Evolutionary conservation across 768 basidiomycete species (phyloP), one percentile per base, ranked within the genome.

Genomic region (Tylopilus rubrobrunneus): DNA sequence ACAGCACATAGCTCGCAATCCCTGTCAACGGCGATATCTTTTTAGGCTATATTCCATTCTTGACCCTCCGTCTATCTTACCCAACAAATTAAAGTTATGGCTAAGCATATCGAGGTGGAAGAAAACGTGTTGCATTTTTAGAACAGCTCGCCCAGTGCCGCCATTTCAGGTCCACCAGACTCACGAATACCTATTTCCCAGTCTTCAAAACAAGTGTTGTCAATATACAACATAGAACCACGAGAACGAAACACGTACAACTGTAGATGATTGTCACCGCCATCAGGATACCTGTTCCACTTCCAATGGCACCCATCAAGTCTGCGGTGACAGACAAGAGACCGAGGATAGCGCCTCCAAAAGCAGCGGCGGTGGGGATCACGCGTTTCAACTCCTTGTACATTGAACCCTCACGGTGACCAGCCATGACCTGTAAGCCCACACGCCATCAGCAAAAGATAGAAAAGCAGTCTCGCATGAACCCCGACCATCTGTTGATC

Each of bases 331-430:
- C 95, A 9, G 88, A 90, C 29, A 98, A 76, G 12, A 97, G 74
- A 28, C 95, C 96, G 12, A 98, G 86, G 55, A 94, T 92, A n/a
- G 95, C 97, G 36, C 96, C 96, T 42, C 97, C 96, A 58, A 98
- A 92, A 1, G 95, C 92, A 23, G 96, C 97, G 12, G 97, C 96
- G 21, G 95, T 98, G 2, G 97, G 97, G 59, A 99, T 97, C 57
- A 98, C 89, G 42, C 93, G 83, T 78, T 98, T 99, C 56, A 99
- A 83, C 69, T 98, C 97, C 77, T 98, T 99, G 80, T 98, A 99
- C 91, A 98, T 96, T 31, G 89, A 92, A 15, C 89, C 93, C 69
- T 99, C 97, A 62, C 94, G 88, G 71, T 98, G 95, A 54, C 92
- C 84, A 4, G 86, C 84, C 86, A 88, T 87, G 42, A 87, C 84